Evolutionary conservation across 2,329 filamentous ascomycete genomes (phyloP), one percentile per base, ranked within the genome.

Genomic region (Microsporum ferrugineum): DNA sequence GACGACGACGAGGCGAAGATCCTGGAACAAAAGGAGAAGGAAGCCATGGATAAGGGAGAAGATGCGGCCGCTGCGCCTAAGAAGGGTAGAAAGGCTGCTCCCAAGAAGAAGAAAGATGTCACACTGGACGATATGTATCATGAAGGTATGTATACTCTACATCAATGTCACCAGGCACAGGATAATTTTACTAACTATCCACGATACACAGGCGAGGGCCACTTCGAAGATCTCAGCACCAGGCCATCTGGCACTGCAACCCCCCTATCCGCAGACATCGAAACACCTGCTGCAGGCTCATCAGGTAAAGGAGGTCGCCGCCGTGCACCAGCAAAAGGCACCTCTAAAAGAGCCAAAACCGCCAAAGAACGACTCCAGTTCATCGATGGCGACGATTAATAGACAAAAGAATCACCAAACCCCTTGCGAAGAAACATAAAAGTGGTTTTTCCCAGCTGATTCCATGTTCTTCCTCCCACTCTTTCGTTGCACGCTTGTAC

Each of bases 51-150:
- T 63, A 81, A 82, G 49, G 88, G 83, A 64, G 84, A 76, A 39
- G 73, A 74, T 57, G 71, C 67, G 58, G 76, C 73, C 68, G 78
- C 78, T 64, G 76, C 75, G 55, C 51, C 51, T 23, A 87, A 86
- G 76, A 84, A 82, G 62, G 82, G 81, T 63, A 80, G 78, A 66
- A 87, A 85, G 76, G 74, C 78, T 47, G 75, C 75, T n/a, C 74
- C 73, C 57, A 92, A 88, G 68, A 81, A 78, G 73, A 75, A 76
- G 73, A 74, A 74, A 60, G 83, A 86, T 72, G 76, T 86, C 65
- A 85, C 81, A 70, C 77, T 97, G 75, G 94, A 97, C 73, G 92
- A 96, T 71, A 91, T 99, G 89, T 99, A 99, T 77, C 94, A 99
- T 73, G 94, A 99, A 82, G 94, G 94, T 96, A 74, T 85, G 89